Conservation (phyloP, 257 asterid species). For the Petunia axillaris region DNA sequence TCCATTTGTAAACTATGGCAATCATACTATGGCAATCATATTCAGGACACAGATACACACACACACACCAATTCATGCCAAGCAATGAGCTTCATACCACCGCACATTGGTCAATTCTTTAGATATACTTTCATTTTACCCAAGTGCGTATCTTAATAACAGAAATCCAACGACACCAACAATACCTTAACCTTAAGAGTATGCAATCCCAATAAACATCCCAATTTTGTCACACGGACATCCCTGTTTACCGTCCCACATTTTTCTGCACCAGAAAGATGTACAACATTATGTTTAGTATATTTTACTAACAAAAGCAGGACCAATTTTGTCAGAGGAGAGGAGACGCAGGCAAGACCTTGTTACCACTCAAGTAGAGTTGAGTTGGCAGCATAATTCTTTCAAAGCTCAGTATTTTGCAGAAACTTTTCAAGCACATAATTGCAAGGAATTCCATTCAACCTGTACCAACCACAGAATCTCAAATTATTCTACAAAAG, state of each 20-base stretch:
- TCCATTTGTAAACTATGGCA: too few species aligned
- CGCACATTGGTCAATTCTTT: not conserved
- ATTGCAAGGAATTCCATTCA: not conserved
- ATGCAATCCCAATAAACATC: conserved; percentile 10
- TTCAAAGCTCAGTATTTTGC: not conserved
- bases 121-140: not conserved
- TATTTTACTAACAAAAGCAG: not conserved
- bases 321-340: not conserved
- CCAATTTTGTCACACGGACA: not conserved
- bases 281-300: not conserved
- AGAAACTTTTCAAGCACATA: not conserved
- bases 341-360: not conserved
- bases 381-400: not conserved
- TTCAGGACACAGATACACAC: not conserved
- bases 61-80: not conserved
- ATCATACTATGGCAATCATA: not conserved
- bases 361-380: not conserved
- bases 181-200: conserved; percentile 22
- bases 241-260: not conserved
- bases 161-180: conserved; percentile 14
- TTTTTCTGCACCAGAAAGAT: conserved; percentile 18
- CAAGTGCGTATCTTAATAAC: not conserved
- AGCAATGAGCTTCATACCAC: not conserved
- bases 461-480: conserved; percentile 19
- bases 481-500: not conserved